Percentiles rank a stretch among this genome's conserved stretches.
Evolutionary conservation across 768 basidiomycete genomes (phyloP).

Genomic region (Agaricus sinodeliciosus): DNA sequence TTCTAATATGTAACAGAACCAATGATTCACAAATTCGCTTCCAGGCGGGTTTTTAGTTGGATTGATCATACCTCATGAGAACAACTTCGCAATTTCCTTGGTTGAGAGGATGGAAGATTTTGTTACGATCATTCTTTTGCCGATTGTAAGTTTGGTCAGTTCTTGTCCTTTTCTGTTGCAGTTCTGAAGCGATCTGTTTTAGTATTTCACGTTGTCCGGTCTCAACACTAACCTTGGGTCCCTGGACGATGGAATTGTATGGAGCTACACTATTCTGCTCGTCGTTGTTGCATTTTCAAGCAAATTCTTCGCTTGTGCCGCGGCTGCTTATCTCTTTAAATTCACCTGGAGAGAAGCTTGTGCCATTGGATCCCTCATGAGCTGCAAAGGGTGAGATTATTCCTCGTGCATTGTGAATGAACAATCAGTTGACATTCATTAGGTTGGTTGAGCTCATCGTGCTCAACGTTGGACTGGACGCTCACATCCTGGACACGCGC

Average conservation of each 20-base stretch:
- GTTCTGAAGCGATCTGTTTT: background rate
- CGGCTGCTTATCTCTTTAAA: constrained; percentile 49
- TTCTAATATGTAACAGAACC: constrained; percentile 15
- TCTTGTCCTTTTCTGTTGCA: background rate
- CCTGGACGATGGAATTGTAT: constrained; percentile 66
- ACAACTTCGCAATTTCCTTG: constrained; percentile 73
- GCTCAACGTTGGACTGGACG: constrained; percentile 78
- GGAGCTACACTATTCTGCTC: constrained; percentile 77
- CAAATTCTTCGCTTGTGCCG: constrained; percentile 71
- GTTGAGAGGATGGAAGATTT: constrained; percentile 87
- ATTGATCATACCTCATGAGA: constrained; percentile 75
- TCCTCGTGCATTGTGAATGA: background rate
- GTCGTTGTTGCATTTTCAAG: constrained; percentile 69
- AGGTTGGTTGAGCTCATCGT: constrained; percentile 86
- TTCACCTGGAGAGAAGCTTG: constrained; percentile 74
- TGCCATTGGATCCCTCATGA: constrained; percentile 85
- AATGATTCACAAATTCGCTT: constrained; percentile 5
- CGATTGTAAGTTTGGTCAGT: constrained; percentile 53
- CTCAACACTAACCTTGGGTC: constrained; percentile 75
- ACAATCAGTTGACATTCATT: background rate
- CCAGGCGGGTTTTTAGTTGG: constrained; percentile 79
- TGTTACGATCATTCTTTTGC: constrained; percentile 68
- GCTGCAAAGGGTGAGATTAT: constrained; percentile 70
- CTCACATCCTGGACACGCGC: constrained; percentile 52
- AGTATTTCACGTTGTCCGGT: constrained; percentile 82